A percentile compares a stretch with the other conserved stretches of the same genome.
These are phyloP conservation scores for Aurinia saxatilis DNA, from an alignment of 345 rosid species.

Conservation along the genomic window DNA sequence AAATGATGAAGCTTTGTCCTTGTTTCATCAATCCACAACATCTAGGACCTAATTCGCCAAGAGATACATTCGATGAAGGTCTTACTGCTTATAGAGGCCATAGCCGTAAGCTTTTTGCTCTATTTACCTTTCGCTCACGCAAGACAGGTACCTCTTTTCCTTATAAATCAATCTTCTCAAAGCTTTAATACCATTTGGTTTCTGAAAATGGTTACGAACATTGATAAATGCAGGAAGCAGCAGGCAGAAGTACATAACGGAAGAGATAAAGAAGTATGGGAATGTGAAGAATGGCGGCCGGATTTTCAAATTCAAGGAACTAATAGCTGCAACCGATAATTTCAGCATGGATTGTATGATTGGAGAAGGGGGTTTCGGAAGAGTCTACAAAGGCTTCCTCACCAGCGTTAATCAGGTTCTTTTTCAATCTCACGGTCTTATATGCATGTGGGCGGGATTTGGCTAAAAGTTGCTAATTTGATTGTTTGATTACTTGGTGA, in stretches of 20 bases:
- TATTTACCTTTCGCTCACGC: conserved; percentile 21
- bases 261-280: conserved; percentile 43
- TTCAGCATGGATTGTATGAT: conserved; percentile 39
- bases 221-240: conserved; percentile 31
- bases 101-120: conserved; percentile 18
- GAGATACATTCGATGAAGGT: conserved; percentile 32
- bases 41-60: conserved; percentile 11
- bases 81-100: conserved; percentile 28
- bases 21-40: conserved; percentile 20
- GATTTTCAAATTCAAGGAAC: conserved; percentile 41
- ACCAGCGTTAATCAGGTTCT: conserved; percentile 31
- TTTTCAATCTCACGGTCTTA: neutral
- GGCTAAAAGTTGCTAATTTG: neutral
- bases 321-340: conserved; percentile 44
- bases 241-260: conserved; percentile 35
- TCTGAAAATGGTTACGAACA: neutral
- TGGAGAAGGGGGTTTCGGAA: conserved; percentile 71
- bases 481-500: conserved; percentile 10
- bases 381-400: conserved; percentile 51
- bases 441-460: neutral
- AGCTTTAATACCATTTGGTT: neutral
- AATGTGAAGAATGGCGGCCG: conserved; percentile 28
- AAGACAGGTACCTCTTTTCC: conserved; percentile 28
- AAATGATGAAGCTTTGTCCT: conserved; percentile 32
- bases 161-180: conserved; percentile 1